Evolutionary conservation across 2,329 filamentous ascomycete species (phyloP), one percentile per base, ranked within the genome.

Genomic region (Colletotrichum plurivorum): DNA sequence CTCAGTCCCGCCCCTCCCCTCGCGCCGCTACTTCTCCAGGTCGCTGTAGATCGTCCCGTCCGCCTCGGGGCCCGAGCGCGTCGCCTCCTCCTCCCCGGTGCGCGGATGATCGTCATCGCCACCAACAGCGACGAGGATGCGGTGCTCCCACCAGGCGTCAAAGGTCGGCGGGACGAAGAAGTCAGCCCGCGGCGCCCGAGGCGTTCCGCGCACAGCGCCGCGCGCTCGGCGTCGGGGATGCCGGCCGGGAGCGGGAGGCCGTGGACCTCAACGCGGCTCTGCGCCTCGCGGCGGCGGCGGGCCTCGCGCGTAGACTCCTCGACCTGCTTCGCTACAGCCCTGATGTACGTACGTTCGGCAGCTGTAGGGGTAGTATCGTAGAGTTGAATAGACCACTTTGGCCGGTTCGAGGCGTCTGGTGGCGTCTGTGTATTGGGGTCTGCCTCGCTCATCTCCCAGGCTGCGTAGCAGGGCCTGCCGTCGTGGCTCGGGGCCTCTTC

Each of bases 401-500:
- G 58, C 13, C 58, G 58, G 12, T 22, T 53, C 25, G 58, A 53
- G 18, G 58, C 48, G 9, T 61, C n/a, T 5, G 46, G 62, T 18
- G 52, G 43, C 20, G 60, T 56, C 27, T 41, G n/a, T 10, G 27
- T 3, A 1, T 56, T 13, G 2, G 51, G 25, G 3, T 20, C 27
- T n/a, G 6, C n/a, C 13, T 63, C 60, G 5, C 8, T 15, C n/a
- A 63, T 16, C 18, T 41, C 2, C 60, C 60, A 63, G 43, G 60
- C 60, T 5, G 39, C 25, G 51, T 39, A 55, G 51, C 60, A 63
- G 25, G 25, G 20, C 3, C 25, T 56, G n/a, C 60, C 60, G 5
- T 56, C 60, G 15, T 63, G 51, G 51, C 60, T 63, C 9, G 60
- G 60, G 10, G 51, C 51, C 41, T 63, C 27, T 49, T 63, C 60